These are phyloP conservation scores for Tricholoma bakamatsutake DNA, from an alignment of 768 basidiomycete species.

Conservation along the genomic window DNA sequence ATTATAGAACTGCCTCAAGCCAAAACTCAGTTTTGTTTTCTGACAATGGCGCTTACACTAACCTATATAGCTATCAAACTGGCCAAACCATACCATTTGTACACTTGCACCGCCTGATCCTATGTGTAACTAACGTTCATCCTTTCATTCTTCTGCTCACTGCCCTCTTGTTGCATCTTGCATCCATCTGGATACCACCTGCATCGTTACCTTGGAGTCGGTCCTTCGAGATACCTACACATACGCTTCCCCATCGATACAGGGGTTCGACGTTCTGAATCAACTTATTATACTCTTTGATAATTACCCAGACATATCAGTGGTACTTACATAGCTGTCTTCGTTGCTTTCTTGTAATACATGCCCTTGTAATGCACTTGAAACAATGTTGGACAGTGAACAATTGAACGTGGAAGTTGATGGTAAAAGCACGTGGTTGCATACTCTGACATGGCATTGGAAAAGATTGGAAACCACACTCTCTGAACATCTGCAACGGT, in stretches of 20 bases:
- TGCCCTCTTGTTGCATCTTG: background rate
- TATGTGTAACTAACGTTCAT: background rate
- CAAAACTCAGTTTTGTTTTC: background rate
- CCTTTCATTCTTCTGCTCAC: background rate
- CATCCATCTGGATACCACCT: background rate
- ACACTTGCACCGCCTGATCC: background rate
- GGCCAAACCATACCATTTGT: slow-evolving; percentile 2
- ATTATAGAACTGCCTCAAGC: slow-evolving; percentile 1
- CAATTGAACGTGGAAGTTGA: background rate
- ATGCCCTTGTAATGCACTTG: background rate
- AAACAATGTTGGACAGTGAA: background rate
- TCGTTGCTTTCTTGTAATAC: no score
- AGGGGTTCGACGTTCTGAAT: background rate
- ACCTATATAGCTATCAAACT: background rate
- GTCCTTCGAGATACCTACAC: background rate
- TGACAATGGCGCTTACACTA: background rate
- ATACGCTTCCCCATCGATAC: background rate
- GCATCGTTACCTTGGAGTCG: background rate
- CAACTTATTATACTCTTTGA: background rate
- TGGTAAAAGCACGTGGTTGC: slow-evolving; percentile 14
- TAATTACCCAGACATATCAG: background rate
- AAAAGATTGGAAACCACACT: background rate
- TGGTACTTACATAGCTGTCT: no score
- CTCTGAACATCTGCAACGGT: slow-evolving; percentile 2
- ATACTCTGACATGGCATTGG: background rate